phyloP scores from a whole-genome alignment of 2,329 filamentous ascomycete species.

The Colletotrichum tamarilloi region DNA sequence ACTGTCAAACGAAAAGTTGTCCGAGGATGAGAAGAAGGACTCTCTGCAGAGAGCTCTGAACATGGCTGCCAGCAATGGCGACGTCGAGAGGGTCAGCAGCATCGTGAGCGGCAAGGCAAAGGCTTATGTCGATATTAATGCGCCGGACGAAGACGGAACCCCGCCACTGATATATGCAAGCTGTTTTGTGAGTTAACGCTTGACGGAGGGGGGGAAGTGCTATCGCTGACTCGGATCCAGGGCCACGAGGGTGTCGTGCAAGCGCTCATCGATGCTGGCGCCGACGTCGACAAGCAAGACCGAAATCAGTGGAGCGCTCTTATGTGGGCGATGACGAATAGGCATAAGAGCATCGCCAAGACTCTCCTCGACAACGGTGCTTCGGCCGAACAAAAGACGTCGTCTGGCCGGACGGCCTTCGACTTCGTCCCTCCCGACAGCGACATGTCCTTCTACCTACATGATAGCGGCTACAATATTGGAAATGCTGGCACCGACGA shows the following conservation, averaged over 20 bases:
- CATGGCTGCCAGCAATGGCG: slow-evolving; percentile 97
- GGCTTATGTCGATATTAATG: slow-evolving; percentile 84
- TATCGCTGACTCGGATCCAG: slow-evolving; percentile 51
- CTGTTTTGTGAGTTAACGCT: slow-evolving; percentile 79
- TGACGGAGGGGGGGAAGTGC: not conserved
- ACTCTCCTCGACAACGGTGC: slow-evolving; percentile 91
- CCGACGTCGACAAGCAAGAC: slow-evolving; percentile 91
- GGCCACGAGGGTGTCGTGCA: slow-evolving; percentile 91
- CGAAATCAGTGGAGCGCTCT: slow-evolving; percentile 96
- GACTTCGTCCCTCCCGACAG: slow-evolving; percentile 96
- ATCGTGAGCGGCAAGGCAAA: slow-evolving; percentile 81
- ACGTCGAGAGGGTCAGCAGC: slow-evolving; percentile 81
- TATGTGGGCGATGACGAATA: slow-evolving; percentile 99
- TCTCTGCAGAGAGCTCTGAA: slow-evolving; percentile 89
- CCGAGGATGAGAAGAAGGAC: slow-evolving; percentile 80
- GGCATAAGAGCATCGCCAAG: slow-evolving; percentile 96
- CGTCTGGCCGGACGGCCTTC: slow-evolving; percentile 91
- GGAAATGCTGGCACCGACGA: slow-evolving; percentile 86
- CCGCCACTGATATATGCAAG: slow-evolving; percentile 97
- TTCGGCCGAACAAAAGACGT: slow-evolving; percentile 95
- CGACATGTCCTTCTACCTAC: slow-evolving; percentile 95
- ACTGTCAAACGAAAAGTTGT: slow-evolving; percentile 77
- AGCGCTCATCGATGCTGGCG: slow-evolving; percentile 85
- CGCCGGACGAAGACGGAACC: slow-evolving; percentile 92
- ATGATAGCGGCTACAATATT: slow-evolving; percentile 93